Evolutionary conservation across 805 yeast genomes (phyloP).

Genomic region (Ogataea populi-albae): DNA sequence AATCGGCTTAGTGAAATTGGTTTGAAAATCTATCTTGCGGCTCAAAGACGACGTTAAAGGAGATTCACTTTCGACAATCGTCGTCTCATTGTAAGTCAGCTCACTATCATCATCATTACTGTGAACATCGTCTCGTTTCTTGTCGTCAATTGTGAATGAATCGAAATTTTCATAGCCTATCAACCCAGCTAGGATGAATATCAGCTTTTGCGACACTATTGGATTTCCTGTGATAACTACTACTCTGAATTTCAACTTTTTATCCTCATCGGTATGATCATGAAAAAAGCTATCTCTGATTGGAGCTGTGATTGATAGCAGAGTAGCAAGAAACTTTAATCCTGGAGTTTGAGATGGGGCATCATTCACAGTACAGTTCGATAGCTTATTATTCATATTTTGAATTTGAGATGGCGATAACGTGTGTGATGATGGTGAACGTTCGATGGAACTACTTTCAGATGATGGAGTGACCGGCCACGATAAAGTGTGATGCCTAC

Average conservation of each 20-base stretch:
- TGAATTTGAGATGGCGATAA: conserved; percentile 10
- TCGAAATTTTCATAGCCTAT: conserved; percentile 36
- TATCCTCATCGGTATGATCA: conserved; percentile 30
- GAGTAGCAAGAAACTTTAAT: conserved; percentile 43
- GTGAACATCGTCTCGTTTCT: background rate
- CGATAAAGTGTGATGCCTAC: conserved; percentile 12
- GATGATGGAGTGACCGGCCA: conserved; percentile 2
- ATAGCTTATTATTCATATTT: conserved; percentile 3
- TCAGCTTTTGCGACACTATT: conserved; percentile 51
- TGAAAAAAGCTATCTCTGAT: conserved; percentile 33
- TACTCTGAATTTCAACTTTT: conserved; percentile 37
- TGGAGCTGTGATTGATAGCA: conserved; percentile 45
- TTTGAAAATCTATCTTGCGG: conserved; percentile 2
- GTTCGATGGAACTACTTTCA: conserved; percentile 5
- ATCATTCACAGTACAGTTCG: conserved; percentile 1
- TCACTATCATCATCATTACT: background rate
- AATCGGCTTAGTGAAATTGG: conserved; percentile 19
- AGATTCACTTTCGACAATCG: conserved; percentile 1
- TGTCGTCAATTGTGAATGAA: background rate
- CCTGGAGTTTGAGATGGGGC: conserved; percentile 10
- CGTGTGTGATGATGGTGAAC: conserved; percentile 4
- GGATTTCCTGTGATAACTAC: conserved; percentile 57
- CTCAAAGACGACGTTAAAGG: background rate
- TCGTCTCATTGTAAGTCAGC: conserved; percentile 4
- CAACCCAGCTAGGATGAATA: conserved; percentile 51